phyloP scores from a whole-genome alignment of 2,329 filamentous ascomycete species.

The Tothia fuscella region DNA sequence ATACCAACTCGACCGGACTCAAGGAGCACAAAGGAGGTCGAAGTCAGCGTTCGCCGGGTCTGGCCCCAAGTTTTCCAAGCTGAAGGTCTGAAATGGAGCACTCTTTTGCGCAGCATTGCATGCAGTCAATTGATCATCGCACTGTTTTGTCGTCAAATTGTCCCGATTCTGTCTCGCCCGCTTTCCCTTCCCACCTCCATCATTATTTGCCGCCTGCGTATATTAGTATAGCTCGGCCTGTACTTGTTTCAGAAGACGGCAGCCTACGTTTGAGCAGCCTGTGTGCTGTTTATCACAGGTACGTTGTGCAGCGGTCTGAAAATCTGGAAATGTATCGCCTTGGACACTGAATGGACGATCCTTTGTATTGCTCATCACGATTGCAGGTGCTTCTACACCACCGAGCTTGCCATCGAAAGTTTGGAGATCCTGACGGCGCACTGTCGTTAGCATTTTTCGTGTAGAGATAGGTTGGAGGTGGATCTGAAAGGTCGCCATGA shows the following conservation, averaged over 20 bases:
- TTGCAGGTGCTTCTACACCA: slow-evolving; percentile 11
- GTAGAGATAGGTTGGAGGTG: no score
- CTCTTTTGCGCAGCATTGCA: slow-evolving; percentile 10
- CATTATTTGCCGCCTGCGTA: no score
- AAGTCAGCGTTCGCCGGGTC: slow-evolving; percentile 11
- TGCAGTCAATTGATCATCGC: slow-evolving; percentile 1
- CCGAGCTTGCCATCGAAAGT: slow-evolving; percentile 11
- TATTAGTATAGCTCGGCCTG: no score
- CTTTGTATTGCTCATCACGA: slow-evolving; percentile 2
- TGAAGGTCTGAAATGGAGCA: slow-evolving; percentile 11
- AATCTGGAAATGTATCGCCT: slow-evolving; percentile 10
- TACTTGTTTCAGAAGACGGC: no score
- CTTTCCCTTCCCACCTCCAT: slow-evolving; percentile 4
- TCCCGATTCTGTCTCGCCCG: neutral
- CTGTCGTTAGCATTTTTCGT: no score
- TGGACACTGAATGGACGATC: slow-evolving; percentile 9
- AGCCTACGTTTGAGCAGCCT: slow-evolving; percentile 7
- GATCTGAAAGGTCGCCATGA: no score
- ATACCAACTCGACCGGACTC: neutral
- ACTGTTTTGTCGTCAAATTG: neutral
- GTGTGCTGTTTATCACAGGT: slow-evolving; percentile 11
- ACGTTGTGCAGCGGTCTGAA: slow-evolving; percentile 4
- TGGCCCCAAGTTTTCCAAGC: slow-evolving; percentile 10
- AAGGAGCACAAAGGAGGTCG: slow-evolving; percentile 11
- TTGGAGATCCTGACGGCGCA: slow-evolving; percentile 12